Percentiles rank a stretch among this genome's conserved stretches.
These are phyloP conservation scores for Cystobasidium pallidum DNA, from an alignment of 1,284 basidiomycete genomes.

Conservation along the genomic window DNA sequence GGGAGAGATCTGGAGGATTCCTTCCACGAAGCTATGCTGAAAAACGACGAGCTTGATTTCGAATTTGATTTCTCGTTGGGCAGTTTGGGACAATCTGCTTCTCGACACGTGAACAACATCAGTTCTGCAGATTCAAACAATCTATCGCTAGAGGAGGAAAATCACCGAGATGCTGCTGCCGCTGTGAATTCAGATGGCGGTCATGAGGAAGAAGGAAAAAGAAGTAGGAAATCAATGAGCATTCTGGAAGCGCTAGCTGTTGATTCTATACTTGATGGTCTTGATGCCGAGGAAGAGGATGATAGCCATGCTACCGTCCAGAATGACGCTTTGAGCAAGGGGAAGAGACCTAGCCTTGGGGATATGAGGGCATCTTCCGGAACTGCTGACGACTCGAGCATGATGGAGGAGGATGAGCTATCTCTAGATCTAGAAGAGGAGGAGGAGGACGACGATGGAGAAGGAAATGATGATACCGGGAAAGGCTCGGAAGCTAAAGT, in stretches of 20 bases:
- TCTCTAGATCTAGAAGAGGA: not conserved
- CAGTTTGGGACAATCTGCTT: constrained; percentile 22
- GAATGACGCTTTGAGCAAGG: not conserved
- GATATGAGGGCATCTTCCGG: constrained; percentile 2
- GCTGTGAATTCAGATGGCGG: not conserved
- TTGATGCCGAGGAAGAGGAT: constrained; percentile 12
- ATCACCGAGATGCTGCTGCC: not conserved
- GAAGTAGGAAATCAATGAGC: constrained; percentile 12
- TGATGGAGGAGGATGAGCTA: not conserved
- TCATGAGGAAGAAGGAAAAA: not conserved
- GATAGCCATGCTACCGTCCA: constrained; percentile 3
- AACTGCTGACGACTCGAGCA: not conserved
- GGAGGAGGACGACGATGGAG: not conserved
- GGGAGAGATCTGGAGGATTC: constrained; percentile 2
- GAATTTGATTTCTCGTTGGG: constrained; percentile 44
- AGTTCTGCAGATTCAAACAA: not conserved
- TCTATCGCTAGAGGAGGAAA: not conserved
- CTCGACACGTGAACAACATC: not conserved
- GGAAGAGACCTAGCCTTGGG: not conserved
- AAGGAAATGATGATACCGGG: constrained; percentile 25
- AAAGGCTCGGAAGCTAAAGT: not conserved
- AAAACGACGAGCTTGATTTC: constrained; percentile 43
- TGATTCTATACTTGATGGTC: constrained; percentile 30
- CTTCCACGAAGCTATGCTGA: constrained; percentile 46
- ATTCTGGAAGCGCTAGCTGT: not conserved